Evolutionary conservation across 768 basidiomycete genomes (phyloP).

Genomic region (Crassisporium funariophilum): DNA sequence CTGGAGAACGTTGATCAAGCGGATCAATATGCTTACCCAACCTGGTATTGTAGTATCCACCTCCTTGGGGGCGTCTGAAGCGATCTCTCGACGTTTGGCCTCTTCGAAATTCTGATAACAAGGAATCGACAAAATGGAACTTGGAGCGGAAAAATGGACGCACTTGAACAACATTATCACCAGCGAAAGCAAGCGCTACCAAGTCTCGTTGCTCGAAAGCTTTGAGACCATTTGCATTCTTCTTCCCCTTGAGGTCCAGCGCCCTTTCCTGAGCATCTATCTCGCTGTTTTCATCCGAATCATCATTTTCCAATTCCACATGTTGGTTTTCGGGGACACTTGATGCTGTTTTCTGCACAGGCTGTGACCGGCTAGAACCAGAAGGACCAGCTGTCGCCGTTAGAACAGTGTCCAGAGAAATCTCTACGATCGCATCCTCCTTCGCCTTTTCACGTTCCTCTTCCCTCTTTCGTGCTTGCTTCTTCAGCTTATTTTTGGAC

Average conservation of each 20-base stretch:
- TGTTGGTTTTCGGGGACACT: slow-evolving; percentile 37
- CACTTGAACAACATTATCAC: slow-evolving; percentile 93
- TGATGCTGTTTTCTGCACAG: neutral
- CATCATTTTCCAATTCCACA: slow-evolving; percentile 46
- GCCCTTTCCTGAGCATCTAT: slow-evolving; percentile 67
- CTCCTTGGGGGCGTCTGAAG: slow-evolving; percentile 83
- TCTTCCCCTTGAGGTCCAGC: slow-evolving; percentile 43
- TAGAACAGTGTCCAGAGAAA: slow-evolving; percentile 59
- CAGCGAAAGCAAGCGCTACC: slow-evolving; percentile 94
- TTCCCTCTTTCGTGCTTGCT: slow-evolving; percentile 54
- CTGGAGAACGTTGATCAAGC: neutral
- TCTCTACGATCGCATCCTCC: slow-evolving; percentile 82
- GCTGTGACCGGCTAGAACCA: slow-evolving; percentile 29
- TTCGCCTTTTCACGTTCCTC: slow-evolving; percentile 59
- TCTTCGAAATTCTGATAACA: slow-evolving; percentile 76
- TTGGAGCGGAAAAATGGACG: slow-evolving; percentile 21
- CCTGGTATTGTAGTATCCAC: slow-evolving; percentile 92
- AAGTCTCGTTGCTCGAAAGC: slow-evolving; percentile 91
- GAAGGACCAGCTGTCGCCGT: slow-evolving; percentile 20
- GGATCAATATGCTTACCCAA: slow-evolving; percentile 64
- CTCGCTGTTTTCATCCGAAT: slow-evolving; percentile 58
- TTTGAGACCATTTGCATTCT: slow-evolving; percentile 46
- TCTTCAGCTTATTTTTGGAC: slow-evolving; percentile 75
- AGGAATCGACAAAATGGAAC: slow-evolving; percentile 2
- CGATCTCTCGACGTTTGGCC: slow-evolving; percentile 79